Evolutionary conservation across 2,329 filamentous ascomycete species (phyloP).

Genomic region (Pseudocercospora pini-densiflorae): DNA sequence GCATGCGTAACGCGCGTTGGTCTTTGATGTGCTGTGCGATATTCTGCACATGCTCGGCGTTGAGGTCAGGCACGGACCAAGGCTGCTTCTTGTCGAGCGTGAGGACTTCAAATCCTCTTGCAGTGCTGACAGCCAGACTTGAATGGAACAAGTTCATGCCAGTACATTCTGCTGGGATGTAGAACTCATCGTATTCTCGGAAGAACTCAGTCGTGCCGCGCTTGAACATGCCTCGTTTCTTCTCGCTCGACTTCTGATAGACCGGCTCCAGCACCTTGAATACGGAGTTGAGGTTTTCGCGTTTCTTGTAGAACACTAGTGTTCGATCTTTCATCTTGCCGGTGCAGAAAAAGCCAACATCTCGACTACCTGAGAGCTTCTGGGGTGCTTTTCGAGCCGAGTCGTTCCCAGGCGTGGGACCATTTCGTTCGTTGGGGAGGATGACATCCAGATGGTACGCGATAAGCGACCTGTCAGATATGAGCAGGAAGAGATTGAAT

Average conservation of each 20-base stretch:
- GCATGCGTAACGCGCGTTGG: conserved; percentile 92
- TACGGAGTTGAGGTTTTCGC: conserved; percentile 82
- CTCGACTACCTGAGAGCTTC: conserved; percentile 81
- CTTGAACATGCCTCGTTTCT: conserved; percentile 71
- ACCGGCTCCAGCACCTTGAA: conserved; percentile 97
- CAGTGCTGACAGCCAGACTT: conserved; percentile 87
- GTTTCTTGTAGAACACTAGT: conserved; percentile 95
- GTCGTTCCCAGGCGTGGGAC: conserved; percentile 57
- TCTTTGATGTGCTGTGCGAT: conserved; percentile 83
- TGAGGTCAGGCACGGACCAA: conserved; percentile 89
- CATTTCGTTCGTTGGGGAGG: conserved; percentile 58
- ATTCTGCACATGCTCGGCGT: conserved; percentile 75
- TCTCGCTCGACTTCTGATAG: conserved; percentile 88
- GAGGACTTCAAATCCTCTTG: conserved; percentile 92
- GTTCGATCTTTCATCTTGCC: conserved; percentile 97
- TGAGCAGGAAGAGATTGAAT: conserved; percentile 88
- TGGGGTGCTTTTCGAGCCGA: conserved; percentile 85
- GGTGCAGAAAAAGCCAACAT: conserved; percentile 95
- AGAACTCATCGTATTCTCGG: conserved; percentile 98
- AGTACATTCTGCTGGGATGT: conserved; percentile 93
- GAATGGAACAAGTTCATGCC: conserved; percentile 96
- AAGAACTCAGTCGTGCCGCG: conserved; percentile 89
- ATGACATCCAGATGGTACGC: conserved; percentile 93
- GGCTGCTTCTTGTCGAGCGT: conserved; percentile 97
- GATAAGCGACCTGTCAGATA: conserved; percentile 88